Evolutionary conservation across 192 early-diverging fungal genomes (phyloP).

Genomic region (Thamnidium elegans): DNA sequence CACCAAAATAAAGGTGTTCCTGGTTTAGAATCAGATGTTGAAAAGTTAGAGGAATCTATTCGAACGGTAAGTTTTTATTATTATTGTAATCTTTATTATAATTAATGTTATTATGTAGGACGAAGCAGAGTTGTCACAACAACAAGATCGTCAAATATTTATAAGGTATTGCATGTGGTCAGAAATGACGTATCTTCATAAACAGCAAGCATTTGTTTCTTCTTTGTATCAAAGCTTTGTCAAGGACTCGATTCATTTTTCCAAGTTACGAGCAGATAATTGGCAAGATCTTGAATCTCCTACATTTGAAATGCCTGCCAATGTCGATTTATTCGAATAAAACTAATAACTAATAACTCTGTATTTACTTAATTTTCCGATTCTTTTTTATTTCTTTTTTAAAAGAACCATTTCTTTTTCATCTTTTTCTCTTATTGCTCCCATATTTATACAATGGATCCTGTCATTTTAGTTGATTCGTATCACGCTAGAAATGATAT

Average conservation of each 20-base stretch:
- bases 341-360: not conserved
- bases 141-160: constrained; percentile 42
- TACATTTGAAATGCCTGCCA: constrained; percentile 30
- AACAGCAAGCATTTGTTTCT: constrained; percentile 59
- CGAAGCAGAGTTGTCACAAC: constrained; percentile 43
- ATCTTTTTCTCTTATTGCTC: not conserved
- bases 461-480: too few species aligned
- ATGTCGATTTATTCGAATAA: constrained; percentile 25
- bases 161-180: constrained; percentile 54
- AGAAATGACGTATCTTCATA: constrained; percentile 61
- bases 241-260: constrained; percentile 54
- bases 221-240: constrained; percentile 61
- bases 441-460: not conserved
- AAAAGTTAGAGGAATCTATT: constrained; percentile 27
- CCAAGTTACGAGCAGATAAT: constrained; percentile 19
- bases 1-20: constrained; percentile 40
- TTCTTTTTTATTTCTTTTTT: not conserved
- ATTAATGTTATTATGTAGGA: constrained; percentile 39
- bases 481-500: not conserved
- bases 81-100: not conserved
- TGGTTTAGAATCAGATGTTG: constrained; percentile 41
- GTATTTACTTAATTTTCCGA: not conserved
- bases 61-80: constrained; percentile 35
- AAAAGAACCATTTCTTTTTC: not conserved
- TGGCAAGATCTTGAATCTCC: constrained; percentile 34